Evolutionary conservation across 257 asterid genomes (phyloP), one percentile per base, ranked within the genome.

Genomic region (Nicotiana tabacum): DNA sequence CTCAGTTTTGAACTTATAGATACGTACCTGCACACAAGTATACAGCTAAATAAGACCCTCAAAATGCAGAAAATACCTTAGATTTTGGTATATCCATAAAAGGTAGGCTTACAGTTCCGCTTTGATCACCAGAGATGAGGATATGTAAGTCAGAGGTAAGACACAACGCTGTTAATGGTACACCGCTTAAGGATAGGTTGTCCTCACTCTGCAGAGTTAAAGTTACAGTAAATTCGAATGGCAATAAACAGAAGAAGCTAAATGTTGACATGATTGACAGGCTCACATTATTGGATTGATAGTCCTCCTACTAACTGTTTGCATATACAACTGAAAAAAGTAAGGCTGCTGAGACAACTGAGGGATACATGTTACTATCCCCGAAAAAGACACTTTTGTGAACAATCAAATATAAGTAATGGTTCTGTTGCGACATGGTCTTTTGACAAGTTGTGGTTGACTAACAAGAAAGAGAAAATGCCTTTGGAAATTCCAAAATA

Each of bases 51-150:
- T 80, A n/a, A 32, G 60, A 80, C 62, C 68, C 37, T 16, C 37
- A 48, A 48, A 78, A 35, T 39, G 48, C 12, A 77, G 58, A 83
- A 10, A 76, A 18, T 74, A 24, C 72, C 43, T 82, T 78, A 12
- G 37, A 8, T 58, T 58, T 17, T 46, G 30, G 66, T 15, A 66
- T 77, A 61, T 66, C 82, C 65, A 81, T 46, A 81, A 82, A 35
- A 86, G 15, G 77, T 77, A 62, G 57, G 57, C 55, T 83, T 88
- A 96, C 99, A 86, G 12, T 89, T 90, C 98, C 99, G 87, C 90
- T 93, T 89, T 93, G 92, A 89, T 96, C 99, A 82, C 99, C 99
- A 15, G 98, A 89, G 58, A 96, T 86, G 74, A 96, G 95, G 77
- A 84, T 29, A 78, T 83, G 91, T 2, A 90, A 87, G 48, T 96